Conservation (phyloP, 2,329 filamentous ascomycete species). For the Aspergillus uvarum region DNA sequence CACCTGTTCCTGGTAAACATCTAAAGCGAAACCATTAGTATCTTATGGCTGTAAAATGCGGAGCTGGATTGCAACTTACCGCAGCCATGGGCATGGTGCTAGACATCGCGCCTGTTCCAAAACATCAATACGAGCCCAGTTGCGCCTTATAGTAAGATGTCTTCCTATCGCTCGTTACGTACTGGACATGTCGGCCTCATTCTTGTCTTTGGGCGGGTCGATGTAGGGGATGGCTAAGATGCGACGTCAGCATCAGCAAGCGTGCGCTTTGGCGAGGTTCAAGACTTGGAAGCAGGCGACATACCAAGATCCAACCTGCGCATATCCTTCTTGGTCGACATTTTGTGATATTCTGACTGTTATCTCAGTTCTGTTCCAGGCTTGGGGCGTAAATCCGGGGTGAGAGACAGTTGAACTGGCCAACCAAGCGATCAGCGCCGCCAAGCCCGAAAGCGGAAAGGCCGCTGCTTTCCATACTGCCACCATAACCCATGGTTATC, state of each 20-base stretch:
- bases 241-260: constrained; percentile 16
- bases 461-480: neutral
- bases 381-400: constrained; percentile 7
- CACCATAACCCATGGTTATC: neutral
- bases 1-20: constrained; percentile 91
- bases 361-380: constrained; percentile 6
- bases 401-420: constrained; percentile 8
- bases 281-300: constrained; percentile 26
- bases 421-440: constrained; percentile 13
- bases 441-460: constrained; percentile 25
- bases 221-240: constrained; percentile 80
- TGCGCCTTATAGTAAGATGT: neutral
- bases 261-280: neutral
- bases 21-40: constrained; percentile 38
- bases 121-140: constrained; percentile 18
- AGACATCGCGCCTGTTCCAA: constrained; percentile 55
- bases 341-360: constrained; percentile 35
- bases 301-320: constrained; percentile 70
- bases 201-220: constrained; percentile 66
- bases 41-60: constrained; percentile 10
- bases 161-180: constrained; percentile 37
- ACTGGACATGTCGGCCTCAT: constrained; percentile 67
- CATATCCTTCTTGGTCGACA: constrained; percentile 75
- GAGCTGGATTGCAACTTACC: constrained; percentile 45
- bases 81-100: constrained; percentile 93